Evolutionary conservation across 2,329 filamentous ascomycete species (phyloP).

Genomic region (Xylaria sp.): DNA sequence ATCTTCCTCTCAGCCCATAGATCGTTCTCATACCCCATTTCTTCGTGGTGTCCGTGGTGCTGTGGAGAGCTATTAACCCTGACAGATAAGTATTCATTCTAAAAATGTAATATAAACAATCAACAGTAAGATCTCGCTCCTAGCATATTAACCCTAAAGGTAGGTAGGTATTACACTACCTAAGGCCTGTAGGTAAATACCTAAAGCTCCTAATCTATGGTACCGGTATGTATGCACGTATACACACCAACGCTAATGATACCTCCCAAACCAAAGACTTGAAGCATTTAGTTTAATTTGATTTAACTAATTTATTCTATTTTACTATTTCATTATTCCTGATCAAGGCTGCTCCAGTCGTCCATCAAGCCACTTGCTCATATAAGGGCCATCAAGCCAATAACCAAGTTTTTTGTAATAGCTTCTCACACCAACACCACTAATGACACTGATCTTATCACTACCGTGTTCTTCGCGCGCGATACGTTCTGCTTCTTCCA

Average conservation of each 20-base stretch:
- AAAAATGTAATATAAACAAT: too few species aligned
- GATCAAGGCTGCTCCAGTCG: constrained; percentile 43
- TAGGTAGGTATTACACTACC: too few species aligned
- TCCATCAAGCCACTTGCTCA: constrained; percentile 72
- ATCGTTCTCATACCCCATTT: too few species aligned
- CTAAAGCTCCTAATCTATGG: too few species aligned
- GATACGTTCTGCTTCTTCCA: constrained; percentile 98
- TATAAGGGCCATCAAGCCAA: constrained; percentile 90
- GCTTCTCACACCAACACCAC: constrained; percentile 93
- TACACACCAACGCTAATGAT: background rate
- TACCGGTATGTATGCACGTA: background rate
- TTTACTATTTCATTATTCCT: background rate
- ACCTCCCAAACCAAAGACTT: background rate
- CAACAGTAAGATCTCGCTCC: too few species aligned
- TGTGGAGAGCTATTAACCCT: too few species aligned
- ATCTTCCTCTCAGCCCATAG: too few species aligned
- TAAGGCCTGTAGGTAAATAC: too few species aligned
- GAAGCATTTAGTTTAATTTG: background rate
- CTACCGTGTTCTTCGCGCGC: constrained; percentile 94
- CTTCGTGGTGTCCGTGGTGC: too few species aligned
- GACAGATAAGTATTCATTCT: too few species aligned
- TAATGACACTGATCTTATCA: constrained; percentile 94
- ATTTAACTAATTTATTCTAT: background rate
- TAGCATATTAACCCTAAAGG: too few species aligned
- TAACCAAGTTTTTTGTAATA: constrained; percentile 96